Evolutionary conservation across 495 filamentous ascomycete genomes (phyloP).

Genomic region (Podospora fimiseda): DNA sequence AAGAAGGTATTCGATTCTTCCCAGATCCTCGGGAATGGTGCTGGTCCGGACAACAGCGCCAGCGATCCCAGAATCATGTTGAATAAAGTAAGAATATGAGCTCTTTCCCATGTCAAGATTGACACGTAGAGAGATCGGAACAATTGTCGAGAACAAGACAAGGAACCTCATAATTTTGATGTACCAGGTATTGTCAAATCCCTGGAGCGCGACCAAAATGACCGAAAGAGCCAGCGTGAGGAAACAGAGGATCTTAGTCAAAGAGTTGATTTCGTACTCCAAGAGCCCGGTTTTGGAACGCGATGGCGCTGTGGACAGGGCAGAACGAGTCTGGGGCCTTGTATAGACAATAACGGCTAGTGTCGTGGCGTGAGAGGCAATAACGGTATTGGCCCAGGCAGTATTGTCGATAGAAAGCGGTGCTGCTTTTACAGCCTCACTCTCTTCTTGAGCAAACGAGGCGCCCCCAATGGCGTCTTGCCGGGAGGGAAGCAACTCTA

Average conservation of each 20-base stretch:
- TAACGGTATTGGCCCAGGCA: slow-evolving; percentile 96
- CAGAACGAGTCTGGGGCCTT: slow-evolving; percentile 87
- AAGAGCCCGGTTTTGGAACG: slow-evolving; percentile 88
- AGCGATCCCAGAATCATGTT: slow-evolving; percentile 79
- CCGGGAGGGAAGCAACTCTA: slow-evolving; percentile 54
- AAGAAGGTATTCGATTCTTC: slow-evolving; percentile 90
- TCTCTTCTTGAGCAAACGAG: slow-evolving; percentile 24
- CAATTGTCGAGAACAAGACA: slow-evolving; percentile 97
- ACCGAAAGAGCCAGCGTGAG: slow-evolving; percentile 83
- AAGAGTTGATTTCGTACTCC: slow-evolving; percentile 93
- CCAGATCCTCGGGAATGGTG: slow-evolving; percentile 95
- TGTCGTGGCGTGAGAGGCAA: slow-evolving; percentile 84
- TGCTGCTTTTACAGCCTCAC: slow-evolving; percentile 43
- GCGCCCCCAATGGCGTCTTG: slow-evolving; percentile 24
- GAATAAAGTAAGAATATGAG: slow-evolving; percentile 93
- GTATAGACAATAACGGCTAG: slow-evolving; percentile 90
- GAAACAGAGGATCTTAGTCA: slow-evolving; percentile 94
- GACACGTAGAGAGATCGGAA: slow-evolving; percentile 92
- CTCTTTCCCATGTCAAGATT: slow-evolving; percentile 97
- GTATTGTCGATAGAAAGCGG: slow-evolving; percentile 94
- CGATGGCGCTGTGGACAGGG: slow-evolving; percentile 84
- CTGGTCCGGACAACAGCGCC: slow-evolving; percentile 92
- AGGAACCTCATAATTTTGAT: slow-evolving; percentile 92
- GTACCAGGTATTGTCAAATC: slow-evolving; percentile 83
- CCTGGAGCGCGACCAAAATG: slow-evolving; percentile 80